Base-by-base conservation (phyloP, 2,329 filamentous ascomycete species). In the Herpotrichia juniperi region DNA sequence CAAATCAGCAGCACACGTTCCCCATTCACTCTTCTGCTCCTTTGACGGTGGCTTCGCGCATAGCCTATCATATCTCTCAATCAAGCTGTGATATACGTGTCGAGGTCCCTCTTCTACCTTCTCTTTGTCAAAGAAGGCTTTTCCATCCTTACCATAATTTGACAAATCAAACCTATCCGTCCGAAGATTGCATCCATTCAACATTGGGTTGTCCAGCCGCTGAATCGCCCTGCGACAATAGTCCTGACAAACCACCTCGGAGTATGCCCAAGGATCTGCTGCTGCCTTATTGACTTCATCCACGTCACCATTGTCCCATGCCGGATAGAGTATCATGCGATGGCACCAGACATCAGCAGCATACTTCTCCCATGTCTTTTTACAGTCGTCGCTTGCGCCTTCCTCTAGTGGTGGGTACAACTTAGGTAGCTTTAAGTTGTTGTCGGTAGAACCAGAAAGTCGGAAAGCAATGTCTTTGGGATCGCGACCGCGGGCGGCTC, bases 151-250 rank as follows among this genome's bases (percentile, higher is more conserved):
- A 2, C 52, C 51, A 16, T 58, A 58, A 8, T 35, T 48, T 14
- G 11, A 24, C 12, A 58, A 42, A 31, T 58, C 40, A 46, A 55
- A 58, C 3, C 52, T 46, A 46, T 58, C 50, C 10, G 55, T 51
- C 10, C 52, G 52, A 5, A 24, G 31, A 8, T 16, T 17, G 19
- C 54, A 57, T 12, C 6, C 31, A 12, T 51, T 43, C 3, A 2
- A 17, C 47, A 54, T 31, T 1, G 50, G 45, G 11, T 3, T 40
- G 12, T 30, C 42, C 10, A 53, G 16, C 10, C 12, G 2, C 6
- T 7, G n/a, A 24, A 57, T 44, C 24, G 50, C 34, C 16, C 19
- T 22, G 17, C 26, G 35, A 25, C 54, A 57, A 14, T 14, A 4
- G 3, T n/a, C 19, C 9, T 37, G 37, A 21, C 52, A 58, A n/a